Evolutionary conservation across 2,329 filamentous ascomycete genomes (phyloP), one percentile per base, ranked within the genome.

Genomic region (Apiospora phragmitis): DNA sequence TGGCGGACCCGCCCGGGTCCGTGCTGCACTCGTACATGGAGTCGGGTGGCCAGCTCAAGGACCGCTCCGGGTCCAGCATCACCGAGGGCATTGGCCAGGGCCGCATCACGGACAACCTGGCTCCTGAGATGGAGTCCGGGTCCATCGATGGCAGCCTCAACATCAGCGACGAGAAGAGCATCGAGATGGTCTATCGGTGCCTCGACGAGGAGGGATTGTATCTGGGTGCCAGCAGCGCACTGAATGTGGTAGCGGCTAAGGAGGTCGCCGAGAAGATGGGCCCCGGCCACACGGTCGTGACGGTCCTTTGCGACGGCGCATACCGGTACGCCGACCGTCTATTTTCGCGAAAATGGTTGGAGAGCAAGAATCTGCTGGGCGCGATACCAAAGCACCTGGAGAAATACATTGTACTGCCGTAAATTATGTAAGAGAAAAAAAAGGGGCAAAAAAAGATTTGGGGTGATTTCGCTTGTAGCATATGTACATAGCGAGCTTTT

Each of bases 41-140:
- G 71, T 95, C 92, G 21, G 94, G 94, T 16, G 95, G 95, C 49
- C 92, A 93, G 80, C 86, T 98, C 69, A 85, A 86, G n/a, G 95
- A 98, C 79, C 88, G 96, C 68, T 85, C 85, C 3, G 96, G 96
- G 12, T 91, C 93, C 69, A 96, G 93, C 78, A 98, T 99, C 83
- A 99, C 96, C 3, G 96, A 99, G 84, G 96, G 96, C 32, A 99
- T 99, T 77, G 96, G 96, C 26, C 96, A 98, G 85, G 96, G 96
- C 47, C 92, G 96, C 68, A 89, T 99, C 68, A 99, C 96, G n/a
- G 94, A 97, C 79, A 99, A 99, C 83, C 84, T 99, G 74, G 86
- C 90, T 82, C 93, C 93, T 4, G 96, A 99, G 78, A 88, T 99
- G 71, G 92, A 88, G 72, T 86, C 97, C 65, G 92, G 88, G 72